These are phyloP conservation scores for Rhynchospora tenuis DNA, from an alignment of 176 grass and related monocot genomes.

Conservation along the genomic window DNA sequence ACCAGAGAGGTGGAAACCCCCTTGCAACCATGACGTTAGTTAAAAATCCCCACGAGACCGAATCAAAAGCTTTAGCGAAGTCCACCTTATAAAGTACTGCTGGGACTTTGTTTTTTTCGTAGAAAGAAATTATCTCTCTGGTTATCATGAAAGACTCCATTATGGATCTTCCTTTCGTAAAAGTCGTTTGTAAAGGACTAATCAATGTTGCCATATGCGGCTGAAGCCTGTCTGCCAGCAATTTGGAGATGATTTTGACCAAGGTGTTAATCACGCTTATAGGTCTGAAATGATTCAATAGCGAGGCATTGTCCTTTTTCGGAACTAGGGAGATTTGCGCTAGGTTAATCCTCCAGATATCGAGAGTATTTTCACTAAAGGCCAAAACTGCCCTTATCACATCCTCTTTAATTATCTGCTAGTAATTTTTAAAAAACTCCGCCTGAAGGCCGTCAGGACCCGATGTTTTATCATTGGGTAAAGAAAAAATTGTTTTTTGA, in stretches of 20 bases:
- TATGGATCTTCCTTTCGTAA: background rate
- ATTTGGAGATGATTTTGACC: background rate
- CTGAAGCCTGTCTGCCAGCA: background rate
- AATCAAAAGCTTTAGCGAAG: too few species aligned
- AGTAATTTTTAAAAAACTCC: background rate
- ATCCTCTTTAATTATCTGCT: background rate
- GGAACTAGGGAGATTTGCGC: background rate
- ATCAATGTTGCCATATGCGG: background rate
- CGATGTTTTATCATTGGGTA: too few species aligned
- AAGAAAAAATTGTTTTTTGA: too few species aligned
- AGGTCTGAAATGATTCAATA: background rate
- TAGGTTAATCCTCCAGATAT: background rate
- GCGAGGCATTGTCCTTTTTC: background rate
- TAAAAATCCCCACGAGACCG: background rate
- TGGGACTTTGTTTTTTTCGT: background rate
- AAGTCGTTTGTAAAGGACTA: background rate
- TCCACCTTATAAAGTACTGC: background rate
- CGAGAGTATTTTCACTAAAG: background rate
- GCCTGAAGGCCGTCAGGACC: too few species aligned
- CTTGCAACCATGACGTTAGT: background rate
- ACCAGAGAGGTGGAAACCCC: background rate
- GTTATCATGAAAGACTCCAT: background rate
- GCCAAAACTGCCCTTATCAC: background rate
- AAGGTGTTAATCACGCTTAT: background rate
- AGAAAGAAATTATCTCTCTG: background rate